Conservation (phyloP, 1,284 basidiomycete species). For the Melanopsichium pennsylvanicum region DNA sequence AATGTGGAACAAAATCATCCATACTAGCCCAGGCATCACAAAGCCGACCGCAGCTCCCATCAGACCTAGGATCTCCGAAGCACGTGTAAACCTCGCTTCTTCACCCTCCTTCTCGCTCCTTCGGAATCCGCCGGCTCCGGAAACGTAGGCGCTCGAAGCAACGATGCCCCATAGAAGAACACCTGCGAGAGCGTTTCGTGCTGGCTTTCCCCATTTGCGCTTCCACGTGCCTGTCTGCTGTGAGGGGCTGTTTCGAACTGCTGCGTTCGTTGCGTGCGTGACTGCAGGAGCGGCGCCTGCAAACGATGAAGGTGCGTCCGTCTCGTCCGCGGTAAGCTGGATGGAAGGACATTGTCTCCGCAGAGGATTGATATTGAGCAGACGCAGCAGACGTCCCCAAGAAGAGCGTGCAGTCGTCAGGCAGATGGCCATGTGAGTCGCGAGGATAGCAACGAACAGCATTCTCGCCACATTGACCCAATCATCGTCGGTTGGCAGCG, state of each 20-base stretch:
- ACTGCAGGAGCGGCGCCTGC: not conserved
- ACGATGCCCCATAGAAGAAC: conserved; percentile 55
- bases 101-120: conserved; percentile 53
- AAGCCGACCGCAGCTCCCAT: conserved; percentile 60
- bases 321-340: conserved; percentile 15
- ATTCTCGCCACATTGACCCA: conserved; percentile 51
- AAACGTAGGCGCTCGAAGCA: conserved; percentile 54
- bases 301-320: not conserved
- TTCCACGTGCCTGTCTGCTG: conserved; percentile 20
- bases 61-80: conserved; percentile 55
- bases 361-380: conserved; percentile 55
- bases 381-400: conserved; percentile 55
- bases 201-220: conserved; percentile 51
- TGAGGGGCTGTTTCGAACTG: not conserved
- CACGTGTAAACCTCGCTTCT: conserved; percentile 57
- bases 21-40: conserved; percentile 60
- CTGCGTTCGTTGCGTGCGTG: not conserved
- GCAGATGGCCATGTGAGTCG: conserved; percentile 58
- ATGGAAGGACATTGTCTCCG: conserved; percentile 20
- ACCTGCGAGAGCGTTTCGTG: conserved; percentile 53
- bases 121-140: conserved; percentile 58
- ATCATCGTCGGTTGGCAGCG: conserved; percentile 54
- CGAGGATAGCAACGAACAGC: conserved; percentile 54
- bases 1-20: conserved; percentile 60
- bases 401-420: conserved; percentile 58